A percentile compares a stretch with the other conserved stretches of the same genome.
phyloP scores from a whole-genome alignment of 1,139 yeast species.

The Saccharomyces hybrid region DNA sequence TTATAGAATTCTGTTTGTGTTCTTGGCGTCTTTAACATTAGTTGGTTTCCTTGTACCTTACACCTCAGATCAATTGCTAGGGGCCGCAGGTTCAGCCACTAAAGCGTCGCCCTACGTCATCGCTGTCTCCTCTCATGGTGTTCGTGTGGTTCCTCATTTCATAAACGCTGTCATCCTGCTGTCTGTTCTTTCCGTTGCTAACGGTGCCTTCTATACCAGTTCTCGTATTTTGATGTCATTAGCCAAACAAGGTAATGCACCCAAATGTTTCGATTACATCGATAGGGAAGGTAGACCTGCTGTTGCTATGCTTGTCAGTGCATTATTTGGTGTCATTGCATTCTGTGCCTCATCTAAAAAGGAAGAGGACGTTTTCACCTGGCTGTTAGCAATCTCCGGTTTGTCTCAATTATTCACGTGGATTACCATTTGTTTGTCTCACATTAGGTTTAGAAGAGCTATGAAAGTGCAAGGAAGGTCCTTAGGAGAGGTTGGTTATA shows the following conservation, averaged over 20 bases:
- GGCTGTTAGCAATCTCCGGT: conserved; percentile 57
- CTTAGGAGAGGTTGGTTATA: conserved; percentile 43
- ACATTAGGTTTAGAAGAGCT: conserved; percentile 52
- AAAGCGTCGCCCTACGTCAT: conserved; percentile 70
- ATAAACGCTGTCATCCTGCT: conserved; percentile 45
- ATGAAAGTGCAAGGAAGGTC: conserved; percentile 45
- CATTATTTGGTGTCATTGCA: conserved; percentile 45
- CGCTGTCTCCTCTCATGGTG: conserved; percentile 62
- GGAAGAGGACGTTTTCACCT: conserved; percentile 46
- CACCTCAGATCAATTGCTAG: conserved; percentile 42
- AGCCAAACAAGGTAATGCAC: conserved; percentile 53
- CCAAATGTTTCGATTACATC: conserved; percentile 46
- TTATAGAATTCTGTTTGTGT: conserved; percentile 62
- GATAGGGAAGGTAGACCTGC: conserved; percentile 57
- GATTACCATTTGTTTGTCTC: conserved; percentile 50
- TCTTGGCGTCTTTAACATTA: conserved; percentile 51
- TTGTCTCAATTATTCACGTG: conserved; percentile 55
- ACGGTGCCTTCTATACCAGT: conserved; percentile 49
- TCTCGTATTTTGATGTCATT: conserved; percentile 52
- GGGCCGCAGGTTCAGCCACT: conserved; percentile 39
- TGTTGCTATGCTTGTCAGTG: conserved; percentile 42
- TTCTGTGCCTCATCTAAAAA: conserved; percentile 49
- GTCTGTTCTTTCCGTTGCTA: conserved; percentile 44
- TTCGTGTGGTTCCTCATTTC: conserved; percentile 44
- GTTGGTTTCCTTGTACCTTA: conserved; percentile 67